phyloP scores from a whole-genome alignment of 73 alveolate species.

The Tetrahymena thermophila region DNA sequence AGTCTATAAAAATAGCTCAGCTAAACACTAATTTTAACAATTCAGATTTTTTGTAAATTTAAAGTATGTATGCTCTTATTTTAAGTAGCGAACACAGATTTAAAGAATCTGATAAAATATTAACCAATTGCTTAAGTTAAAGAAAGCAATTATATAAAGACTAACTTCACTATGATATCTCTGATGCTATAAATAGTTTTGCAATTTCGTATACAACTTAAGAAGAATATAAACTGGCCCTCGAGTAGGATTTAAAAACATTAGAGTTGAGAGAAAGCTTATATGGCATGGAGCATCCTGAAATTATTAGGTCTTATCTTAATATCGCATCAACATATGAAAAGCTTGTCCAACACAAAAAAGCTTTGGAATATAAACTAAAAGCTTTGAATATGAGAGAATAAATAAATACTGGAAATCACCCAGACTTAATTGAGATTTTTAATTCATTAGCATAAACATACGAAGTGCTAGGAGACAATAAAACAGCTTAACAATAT shows the following conservation, averaged over 20 bases:
- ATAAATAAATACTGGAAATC: not conserved
- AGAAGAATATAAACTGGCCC: not conserved
- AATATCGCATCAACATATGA: not conserved
- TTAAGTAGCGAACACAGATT: not conserved
- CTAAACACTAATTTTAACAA: not conserved
- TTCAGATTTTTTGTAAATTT: not conserved
- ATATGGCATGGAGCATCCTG: not conserved
- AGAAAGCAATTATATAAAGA: not conserved
- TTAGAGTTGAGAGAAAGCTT: not conserved
- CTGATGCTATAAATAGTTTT: not conserved
- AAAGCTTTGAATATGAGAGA: not conserved
- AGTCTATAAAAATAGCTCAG: not conserved
- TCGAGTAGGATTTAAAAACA: not conserved
- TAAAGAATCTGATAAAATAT: not conserved
- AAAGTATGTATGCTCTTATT: not conserved
- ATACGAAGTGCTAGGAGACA: not conserved
- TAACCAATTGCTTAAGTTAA: not conserved
- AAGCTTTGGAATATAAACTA: not conserved
- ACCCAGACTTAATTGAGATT: not conserved
- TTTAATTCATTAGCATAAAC: not conserved
- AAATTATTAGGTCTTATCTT: not conserved
- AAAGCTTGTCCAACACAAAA: not conserved
- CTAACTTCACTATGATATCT: not conserved
- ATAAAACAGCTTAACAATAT: not conserved
- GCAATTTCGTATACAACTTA: not conserved